Conservation (phyloP, 2,329 filamentous ascomycete genomes). For the Karstenula rhodostoma region DNA sequence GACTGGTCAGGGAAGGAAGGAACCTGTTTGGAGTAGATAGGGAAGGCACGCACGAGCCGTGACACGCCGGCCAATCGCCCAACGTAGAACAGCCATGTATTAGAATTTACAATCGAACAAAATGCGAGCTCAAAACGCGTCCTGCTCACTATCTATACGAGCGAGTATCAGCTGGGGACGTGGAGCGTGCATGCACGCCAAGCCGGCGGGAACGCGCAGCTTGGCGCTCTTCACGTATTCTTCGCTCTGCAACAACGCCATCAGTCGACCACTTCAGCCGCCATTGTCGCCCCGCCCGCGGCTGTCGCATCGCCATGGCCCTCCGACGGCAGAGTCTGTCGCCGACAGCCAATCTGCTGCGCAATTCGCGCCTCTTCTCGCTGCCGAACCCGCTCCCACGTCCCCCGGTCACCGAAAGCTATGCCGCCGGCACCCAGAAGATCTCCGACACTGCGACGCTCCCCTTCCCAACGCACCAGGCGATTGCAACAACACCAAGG, state of each 20-base stretch:
- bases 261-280: slow-evolving; percentile 36
- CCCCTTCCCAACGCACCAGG: slow-evolving; percentile 80
- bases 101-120: background rate
- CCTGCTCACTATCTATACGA: background rate
- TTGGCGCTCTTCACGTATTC: no score
- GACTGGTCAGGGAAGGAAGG: background rate
- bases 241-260: no score
- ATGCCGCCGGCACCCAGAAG: slow-evolving; percentile 59
- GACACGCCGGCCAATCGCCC: background rate
- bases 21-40: background rate
- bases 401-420: slow-evolving; percentile 56
- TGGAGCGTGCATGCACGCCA: slow-evolving; percentile 9
- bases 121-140: background rate
- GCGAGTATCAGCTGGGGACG: background rate
- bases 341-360: slow-evolving; percentile 74
- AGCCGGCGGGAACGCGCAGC: slow-evolving; percentile 15
- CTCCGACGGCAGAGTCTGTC: slow-evolving; percentile 54
- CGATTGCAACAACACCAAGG: slow-evolving; percentile 77
- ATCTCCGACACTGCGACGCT: slow-evolving; percentile 75
- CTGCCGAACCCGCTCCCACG: slow-evolving; percentile 78
- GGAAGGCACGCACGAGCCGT: background rate
- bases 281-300: slow-evolving; percentile 42
- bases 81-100: background rate
- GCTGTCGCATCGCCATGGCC: slow-evolving; percentile 50
- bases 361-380: slow-evolving; percentile 88